phyloP scores from a whole-genome alignment of 2,329 filamentous ascomycete genomes.

The Didymella glomerata region DNA sequence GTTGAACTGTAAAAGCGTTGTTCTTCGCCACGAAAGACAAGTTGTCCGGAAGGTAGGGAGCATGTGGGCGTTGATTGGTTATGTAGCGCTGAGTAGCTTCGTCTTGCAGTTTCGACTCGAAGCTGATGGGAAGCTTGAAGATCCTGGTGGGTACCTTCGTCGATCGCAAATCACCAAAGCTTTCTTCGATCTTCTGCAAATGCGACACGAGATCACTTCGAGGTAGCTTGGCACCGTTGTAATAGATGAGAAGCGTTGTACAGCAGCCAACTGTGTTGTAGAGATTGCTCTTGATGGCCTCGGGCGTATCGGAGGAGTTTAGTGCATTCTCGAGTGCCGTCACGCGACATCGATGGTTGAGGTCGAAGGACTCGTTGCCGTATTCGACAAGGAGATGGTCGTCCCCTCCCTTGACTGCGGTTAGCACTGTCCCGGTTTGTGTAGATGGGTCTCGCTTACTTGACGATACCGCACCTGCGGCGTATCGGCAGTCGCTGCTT shows the following conservation, averaged over 20 bases:
- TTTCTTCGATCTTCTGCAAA: conserved; percentile 52
- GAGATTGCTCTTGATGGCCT: conserved; percentile 52
- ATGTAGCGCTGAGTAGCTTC: conserved; percentile 68
- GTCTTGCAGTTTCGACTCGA: conserved; percentile 54
- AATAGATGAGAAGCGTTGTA: conserved; percentile 55
- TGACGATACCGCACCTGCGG: conserved; percentile 42
- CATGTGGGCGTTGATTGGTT: conserved; percentile 67
- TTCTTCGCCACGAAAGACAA: conserved; percentile 65
- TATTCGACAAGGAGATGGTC: conserved; percentile 67
- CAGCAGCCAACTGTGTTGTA: conserved; percentile 63
- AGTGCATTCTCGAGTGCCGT: conserved; percentile 62
- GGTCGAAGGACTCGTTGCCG: conserved; percentile 63
- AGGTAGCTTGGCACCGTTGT: conserved; percentile 51
- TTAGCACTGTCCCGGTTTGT: background rate
- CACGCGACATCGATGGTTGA: conserved; percentile 65
- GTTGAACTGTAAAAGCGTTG: conserved; percentile 61
- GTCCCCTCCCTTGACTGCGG: conserved; percentile 37
- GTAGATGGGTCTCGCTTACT: conserved; percentile 22
- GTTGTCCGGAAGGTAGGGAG: conserved; percentile 70
- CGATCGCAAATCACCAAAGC: conserved; percentile 53
- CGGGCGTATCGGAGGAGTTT: conserved; percentile 50
- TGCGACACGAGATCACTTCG: conserved; percentile 50
- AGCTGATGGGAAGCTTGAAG: conserved; percentile 56
- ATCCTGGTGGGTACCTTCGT: conserved; percentile 54
- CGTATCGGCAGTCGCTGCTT: conserved; percentile 27